Base-by-base conservation (phyloP, 2,329 filamentous ascomycete genomes). In the Penicillium sp. region DNA sequence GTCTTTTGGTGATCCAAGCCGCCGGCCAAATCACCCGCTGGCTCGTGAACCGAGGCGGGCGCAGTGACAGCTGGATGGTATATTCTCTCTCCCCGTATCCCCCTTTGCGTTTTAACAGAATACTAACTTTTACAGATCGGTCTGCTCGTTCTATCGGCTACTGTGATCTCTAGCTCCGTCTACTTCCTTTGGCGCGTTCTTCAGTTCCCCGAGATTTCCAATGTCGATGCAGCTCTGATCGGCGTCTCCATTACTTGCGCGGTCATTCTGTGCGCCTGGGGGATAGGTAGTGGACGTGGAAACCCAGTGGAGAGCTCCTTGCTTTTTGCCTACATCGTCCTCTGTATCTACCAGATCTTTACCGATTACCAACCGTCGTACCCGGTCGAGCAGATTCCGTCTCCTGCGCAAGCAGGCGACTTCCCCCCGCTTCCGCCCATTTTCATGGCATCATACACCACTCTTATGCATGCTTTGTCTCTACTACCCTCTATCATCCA, bases 311-410 rank as follows among this genome's bases (percentile, higher is more conserved):
- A 99, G 77, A 96, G 91, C 65, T 96, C 93, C 22, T 81, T 99
- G 11, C 84, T 99, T 57, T 98, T 99, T 71, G 93, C 95, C 69
- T 99, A 99, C 76, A 87, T 97, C 59, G 95, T 96, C n/a, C 87
- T 99, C 61, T 98, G 93, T 79, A 90, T 98, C 71, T 99, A 98
- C 78, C 95, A 99, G 76, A 98, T 98, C 74, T 98, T 98, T 76
- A 99, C 95, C 68, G 95, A 99, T 77, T 98, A 98, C 77, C 86
- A 93, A 65, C 92, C 95, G 3, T 93, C 90, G 4, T 76, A 84
- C 19, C 86, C 84, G n/a, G 80, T 83, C 27, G 79, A 82, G 31
- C 82, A 86, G 29, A 73, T 74, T 16, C 78, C 80, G 47, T 77
- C 78, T 16, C 77, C 82, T 14, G 71, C 84, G 14, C 89, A 96